Evolutionary conservation across 2,329 filamentous ascomycete species (phyloP).

Genomic region (Penicillium sp.): DNA sequence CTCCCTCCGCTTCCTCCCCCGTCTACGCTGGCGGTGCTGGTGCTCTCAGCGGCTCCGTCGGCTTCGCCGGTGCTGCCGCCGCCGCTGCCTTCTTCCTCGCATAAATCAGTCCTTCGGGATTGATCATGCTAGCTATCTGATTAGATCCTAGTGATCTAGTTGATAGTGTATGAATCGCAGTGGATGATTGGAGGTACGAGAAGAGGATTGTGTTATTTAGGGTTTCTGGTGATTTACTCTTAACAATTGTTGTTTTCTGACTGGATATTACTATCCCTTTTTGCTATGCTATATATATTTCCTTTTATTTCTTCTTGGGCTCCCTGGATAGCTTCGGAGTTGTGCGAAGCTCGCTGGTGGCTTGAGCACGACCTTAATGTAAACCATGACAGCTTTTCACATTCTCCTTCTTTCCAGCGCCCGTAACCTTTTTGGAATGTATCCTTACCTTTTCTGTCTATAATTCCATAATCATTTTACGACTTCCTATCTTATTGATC

Average conservation of each 20-base stretch:
- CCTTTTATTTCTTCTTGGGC: constrained; percentile 23
- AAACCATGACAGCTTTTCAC: constrained; percentile 32
- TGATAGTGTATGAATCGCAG: constrained; percentile 2
- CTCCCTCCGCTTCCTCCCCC: constrained; percentile 16
- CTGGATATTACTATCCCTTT: constrained; percentile 26
- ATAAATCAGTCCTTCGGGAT: constrained; percentile 27
- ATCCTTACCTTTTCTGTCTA: constrained; percentile 4
- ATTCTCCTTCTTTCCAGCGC: constrained; percentile 19
- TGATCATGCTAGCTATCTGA: constrained; percentile 12
- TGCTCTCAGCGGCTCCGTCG: constrained; percentile 31
- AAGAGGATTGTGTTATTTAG: constrained; percentile 26
- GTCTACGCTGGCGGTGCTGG: constrained; percentile 28
- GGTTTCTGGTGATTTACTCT: constrained; percentile 23
- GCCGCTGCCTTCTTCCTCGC: constrained; percentile 35
- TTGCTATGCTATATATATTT: constrained; percentile 27
- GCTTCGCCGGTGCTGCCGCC: constrained; percentile 33
- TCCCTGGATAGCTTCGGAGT: constrained; percentile 32
- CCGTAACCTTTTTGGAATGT: constrained; percentile 25
- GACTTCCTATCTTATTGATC: not conserved
- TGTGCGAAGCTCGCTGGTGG: constrained; percentile 30
- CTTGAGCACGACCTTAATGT: constrained; percentile 33
- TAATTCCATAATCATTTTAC: not conserved
- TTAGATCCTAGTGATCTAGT: constrained; percentile 3
- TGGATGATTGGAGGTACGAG: constrained; percentile 11
- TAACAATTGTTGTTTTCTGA: constrained; percentile 27